Base-by-base conservation (phyloP, 805 yeast species). In the Starmerella davenportii region DNA sequence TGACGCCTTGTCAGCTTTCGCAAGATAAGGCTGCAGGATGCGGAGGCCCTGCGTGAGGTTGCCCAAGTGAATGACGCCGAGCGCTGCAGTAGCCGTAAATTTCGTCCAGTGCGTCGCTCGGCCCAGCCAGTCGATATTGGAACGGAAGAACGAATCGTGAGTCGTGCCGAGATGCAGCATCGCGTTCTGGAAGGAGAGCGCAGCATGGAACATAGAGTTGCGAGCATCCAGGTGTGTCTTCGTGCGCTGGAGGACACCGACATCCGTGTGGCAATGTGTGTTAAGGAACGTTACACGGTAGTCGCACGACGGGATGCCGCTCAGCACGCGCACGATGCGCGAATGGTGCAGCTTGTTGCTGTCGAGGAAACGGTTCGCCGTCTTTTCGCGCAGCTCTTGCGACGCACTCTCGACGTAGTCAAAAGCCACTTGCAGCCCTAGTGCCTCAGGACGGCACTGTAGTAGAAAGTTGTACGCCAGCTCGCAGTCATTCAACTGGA, bases 91-190 rank as follows among this genome's bases (percentile, higher is more conserved):
- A 2, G 96, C 95, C 0, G 94, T 75, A 58, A 90, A 90, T 56
- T 87, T 90, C 4, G 95, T 84, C 98, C 98, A 90, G 59, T 87
- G 84, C 35, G 87, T 76, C n/a, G 98, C 95, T 60, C 84, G 81
- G 33, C 93, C 92, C 48, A 90, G 66, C 95, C 96, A 90, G 52
- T 87, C 95, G 52, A 84, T 65, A 55, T 90, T 90, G 33, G 77
- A 70, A 56, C 94, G 70, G 61, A 87, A 79, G 53, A 90, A 90
- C 0, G 84, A 73, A 57, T 90, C 95, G 53, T 80, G 92, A 7
- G 96, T 81, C 13, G 98, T 90, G 41, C 96, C 98, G 29, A 90
- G 80, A 58, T 85, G 94, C 72, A 87, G 70, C 55, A 84, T 82
- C 0, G 95, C 95, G 54, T 84, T 87, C 39, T 90, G 76, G 55